Percentiles rank a stretch among this genome's conserved stretches.
phyloP scores from a whole-genome alignment of 2,329 filamentous ascomycete genomes.

The Byssoonygena ceratinophila region DNA sequence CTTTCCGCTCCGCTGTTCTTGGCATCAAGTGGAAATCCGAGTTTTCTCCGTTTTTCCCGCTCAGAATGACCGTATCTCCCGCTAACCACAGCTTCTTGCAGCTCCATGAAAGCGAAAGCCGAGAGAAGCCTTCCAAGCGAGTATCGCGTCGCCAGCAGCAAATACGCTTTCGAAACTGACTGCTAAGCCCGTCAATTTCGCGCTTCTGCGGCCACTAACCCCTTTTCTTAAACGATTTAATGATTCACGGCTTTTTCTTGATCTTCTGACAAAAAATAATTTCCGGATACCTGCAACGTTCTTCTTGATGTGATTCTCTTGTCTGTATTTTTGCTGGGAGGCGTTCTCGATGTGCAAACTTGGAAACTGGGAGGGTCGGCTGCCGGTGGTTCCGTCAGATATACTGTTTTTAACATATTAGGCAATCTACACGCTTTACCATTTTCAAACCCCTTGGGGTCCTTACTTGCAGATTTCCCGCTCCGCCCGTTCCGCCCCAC shows the following conservation, averaged over 20 bases:
- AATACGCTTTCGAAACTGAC: slow-evolving; percentile 20
- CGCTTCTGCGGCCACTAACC: not conserved
- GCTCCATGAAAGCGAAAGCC: slow-evolving; percentile 25
- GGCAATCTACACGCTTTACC: not conserved
- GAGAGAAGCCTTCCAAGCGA: slow-evolving; percentile 24
- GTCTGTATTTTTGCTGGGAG: slow-evolving; percentile 4
- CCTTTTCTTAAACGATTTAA: not conserved
- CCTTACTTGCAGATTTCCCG: not conserved
- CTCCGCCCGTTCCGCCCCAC: slow-evolving; percentile 10
- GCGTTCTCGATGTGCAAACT: not conserved
- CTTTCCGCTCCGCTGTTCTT: slow-evolving; percentile 17
- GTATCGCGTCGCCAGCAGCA: slow-evolving; percentile 22
- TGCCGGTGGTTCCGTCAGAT: not conserved
- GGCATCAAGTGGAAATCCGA: not conserved
- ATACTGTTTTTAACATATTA: slow-evolving; percentile 3
- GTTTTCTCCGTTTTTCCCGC: too few species aligned
- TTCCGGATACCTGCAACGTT: not conserved
- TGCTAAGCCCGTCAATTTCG: slow-evolving; percentile 2
- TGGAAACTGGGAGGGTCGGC: not conserved
- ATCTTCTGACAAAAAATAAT: not conserved
- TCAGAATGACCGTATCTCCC: too few species aligned
- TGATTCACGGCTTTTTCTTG: not conserved
- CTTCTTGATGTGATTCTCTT: not conserved
- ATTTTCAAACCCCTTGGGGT: not conserved
- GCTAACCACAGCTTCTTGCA: slow-evolving; percentile 3